A percentile compares a stretch with the other conserved stretches of the same genome.
phyloP scores from a whole-genome alignment of 148 eudicot species.

The Talinum fruticosum region DNA sequence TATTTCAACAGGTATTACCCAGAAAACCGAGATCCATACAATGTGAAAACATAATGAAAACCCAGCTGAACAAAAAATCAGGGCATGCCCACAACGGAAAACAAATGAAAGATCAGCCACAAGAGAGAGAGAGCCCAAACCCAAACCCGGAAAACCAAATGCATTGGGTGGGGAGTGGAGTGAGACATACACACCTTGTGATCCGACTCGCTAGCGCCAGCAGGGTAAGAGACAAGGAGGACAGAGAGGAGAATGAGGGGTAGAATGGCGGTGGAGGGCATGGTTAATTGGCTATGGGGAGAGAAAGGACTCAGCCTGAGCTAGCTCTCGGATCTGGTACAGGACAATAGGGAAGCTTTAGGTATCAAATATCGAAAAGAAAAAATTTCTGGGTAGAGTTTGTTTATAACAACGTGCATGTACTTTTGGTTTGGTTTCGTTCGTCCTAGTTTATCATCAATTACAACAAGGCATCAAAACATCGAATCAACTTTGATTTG shows the following conservation, averaged over 20 bases:
- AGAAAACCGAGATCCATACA: conserved; percentile 19
- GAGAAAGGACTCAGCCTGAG: not conserved
- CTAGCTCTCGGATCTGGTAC: conserved; percentile 16
- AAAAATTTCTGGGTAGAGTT: conserved; percentile 1
- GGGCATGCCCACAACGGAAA: not conserved
- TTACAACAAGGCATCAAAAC: not conserved
- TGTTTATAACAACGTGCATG: not conserved
- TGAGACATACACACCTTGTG: conserved; percentile 54
- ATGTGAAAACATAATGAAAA: conserved; percentile 1
- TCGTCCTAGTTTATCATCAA: not conserved
- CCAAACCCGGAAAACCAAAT: not conserved
- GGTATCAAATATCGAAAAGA: not conserved
- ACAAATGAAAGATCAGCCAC: not conserved
- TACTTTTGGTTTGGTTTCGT: not conserved
- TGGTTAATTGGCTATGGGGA: conserved; percentile 3
- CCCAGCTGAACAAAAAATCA: conserved; percentile 1
- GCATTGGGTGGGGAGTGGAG: not conserved
- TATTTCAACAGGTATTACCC: not conserved
- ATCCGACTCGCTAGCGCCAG: conserved; percentile 57
- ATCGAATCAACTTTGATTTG: not conserved
- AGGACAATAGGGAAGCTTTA: not conserved
- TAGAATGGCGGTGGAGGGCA: conserved; percentile 25
- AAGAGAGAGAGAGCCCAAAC: conserved; percentile 3
- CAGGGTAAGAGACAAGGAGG: conserved; percentile 37
- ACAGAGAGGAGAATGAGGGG: conserved; percentile 31